These are phyloP conservation scores for Astragalus glycyphyllos DNA, from an alignment of 306 rosid genomes.

Conservation along the genomic window DNA sequence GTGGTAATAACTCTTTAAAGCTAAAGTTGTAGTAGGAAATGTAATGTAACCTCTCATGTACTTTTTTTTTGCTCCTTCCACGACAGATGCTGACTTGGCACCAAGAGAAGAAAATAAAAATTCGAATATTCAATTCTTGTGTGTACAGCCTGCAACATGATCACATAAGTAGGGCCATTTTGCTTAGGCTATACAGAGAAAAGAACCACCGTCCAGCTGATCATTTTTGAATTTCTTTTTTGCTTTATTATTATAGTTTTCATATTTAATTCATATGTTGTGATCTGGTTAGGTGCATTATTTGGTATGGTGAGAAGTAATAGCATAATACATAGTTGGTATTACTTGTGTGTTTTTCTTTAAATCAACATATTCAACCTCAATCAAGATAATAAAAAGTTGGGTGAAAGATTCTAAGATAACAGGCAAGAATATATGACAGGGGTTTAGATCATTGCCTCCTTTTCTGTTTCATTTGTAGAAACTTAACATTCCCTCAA, in stretches of 20 bases:
- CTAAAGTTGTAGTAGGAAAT: constrained; percentile 50
- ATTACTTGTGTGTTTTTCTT: constrained; percentile 26
- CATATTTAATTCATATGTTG: constrained; percentile 32
- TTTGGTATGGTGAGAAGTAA: constrained; percentile 41
- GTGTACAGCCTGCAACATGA: constrained; percentile 44
- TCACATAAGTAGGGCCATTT: constrained; percentile 50
- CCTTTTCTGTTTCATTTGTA: no score
- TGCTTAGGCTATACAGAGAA: constrained; percentile 57
- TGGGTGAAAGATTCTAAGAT: background rate
- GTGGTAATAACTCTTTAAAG: constrained; percentile 59
- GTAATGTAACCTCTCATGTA: constrained; percentile 40
- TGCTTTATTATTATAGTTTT: constrained; percentile 1
- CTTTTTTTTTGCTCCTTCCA: constrained; percentile 54
- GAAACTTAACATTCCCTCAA: no score
- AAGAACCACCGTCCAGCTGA: constrained; percentile 55
- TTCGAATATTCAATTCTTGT: constrained; percentile 39
- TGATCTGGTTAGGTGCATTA: constrained; percentile 43
- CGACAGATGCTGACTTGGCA: constrained; percentile 69
- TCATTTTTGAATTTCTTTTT: constrained; percentile 31
- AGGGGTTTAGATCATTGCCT: no score
- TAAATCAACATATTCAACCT: constrained; percentile 2
- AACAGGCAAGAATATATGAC: no score
- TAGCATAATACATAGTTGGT: constrained; percentile 43
- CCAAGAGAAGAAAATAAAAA: constrained; percentile 9
- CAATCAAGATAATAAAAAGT: background rate